These are phyloP conservation scores for Elsinoe fawcettii DNA, from an alignment of 2,329 filamentous ascomycete genomes.

Conservation along the genomic window DNA sequence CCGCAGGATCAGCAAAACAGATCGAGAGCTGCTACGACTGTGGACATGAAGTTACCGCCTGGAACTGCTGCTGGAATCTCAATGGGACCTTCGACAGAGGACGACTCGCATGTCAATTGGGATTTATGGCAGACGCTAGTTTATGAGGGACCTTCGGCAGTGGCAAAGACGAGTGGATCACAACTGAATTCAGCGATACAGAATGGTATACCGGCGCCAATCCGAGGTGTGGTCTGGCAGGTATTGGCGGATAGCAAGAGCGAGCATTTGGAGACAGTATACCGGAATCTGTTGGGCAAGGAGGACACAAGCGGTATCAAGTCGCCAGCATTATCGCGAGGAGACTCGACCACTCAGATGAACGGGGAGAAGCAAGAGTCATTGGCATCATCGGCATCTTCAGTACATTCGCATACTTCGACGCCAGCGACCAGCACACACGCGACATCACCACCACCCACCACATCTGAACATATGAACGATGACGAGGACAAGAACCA, in stretches of 20 bases:
- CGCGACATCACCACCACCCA: conserved; percentile 28
- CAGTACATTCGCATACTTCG: conserved; percentile 70
- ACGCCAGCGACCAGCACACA: conserved; percentile 46
- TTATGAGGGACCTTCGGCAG: conserved; percentile 83
- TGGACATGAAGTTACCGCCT: conserved; percentile 66
- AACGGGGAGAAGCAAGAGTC: conserved; percentile 60
- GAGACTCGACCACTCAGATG: conserved; percentile 30
- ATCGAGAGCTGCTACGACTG: conserved; percentile 27
- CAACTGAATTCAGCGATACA: conserved; percentile 88
- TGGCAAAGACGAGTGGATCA: conserved; percentile 78
- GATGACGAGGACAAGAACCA: conserved; percentile 38
- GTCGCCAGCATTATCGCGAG: conserved; percentile 19
- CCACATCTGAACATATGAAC: conserved; percentile 47
- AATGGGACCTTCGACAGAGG: conserved; percentile 61
- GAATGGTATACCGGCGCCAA: conserved; percentile 85
- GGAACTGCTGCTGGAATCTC: conserved; percentile 79
- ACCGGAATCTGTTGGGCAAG: conserved; percentile 68
- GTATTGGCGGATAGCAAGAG: conserved; percentile 93
- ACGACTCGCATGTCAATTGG: conserved; percentile 81
- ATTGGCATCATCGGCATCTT: conserved; percentile 71
- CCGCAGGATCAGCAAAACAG: conserved; percentile 20
- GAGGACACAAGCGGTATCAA: conserved; percentile 69
- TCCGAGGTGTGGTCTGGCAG: conserved; percentile 98
- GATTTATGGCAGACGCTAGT: conserved; percentile 96
- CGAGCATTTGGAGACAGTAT: conserved; percentile 78